Base-by-base conservation (phyloP, 2,329 filamentous ascomycete species). In the Remersonia thermophila region DNA sequence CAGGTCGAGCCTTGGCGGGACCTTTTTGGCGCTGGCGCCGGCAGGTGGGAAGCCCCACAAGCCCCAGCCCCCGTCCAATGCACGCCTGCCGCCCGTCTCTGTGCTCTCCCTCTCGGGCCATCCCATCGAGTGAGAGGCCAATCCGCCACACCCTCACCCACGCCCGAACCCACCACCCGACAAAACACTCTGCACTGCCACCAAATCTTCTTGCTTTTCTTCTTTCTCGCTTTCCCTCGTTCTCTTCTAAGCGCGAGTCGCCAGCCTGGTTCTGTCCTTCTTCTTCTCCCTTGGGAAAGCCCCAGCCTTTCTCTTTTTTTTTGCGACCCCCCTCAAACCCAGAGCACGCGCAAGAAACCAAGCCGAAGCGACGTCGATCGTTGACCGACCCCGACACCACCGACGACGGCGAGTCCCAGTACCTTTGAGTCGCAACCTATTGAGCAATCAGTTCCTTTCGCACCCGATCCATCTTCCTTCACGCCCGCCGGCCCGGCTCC, bases 161-260 rank as follows among this genome's bases (percentile, higher is more conserved):
- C 5, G 9, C 20, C 5, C 5, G 9, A 23, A 23, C 20, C n/a
- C n/a, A n/a, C n/a, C n/a, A 36, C n/a, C 35, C 14, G 33, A 25
- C 17, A 26, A 35, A 33, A 36, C 27, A 17, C 11, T 33, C 14
- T 37, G 38, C 38, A 40, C 38, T 40, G 38, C 38, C 20, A 23
- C 20, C 20, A 5, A 23, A 5, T 23, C 9, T 23, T 5, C 20
- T 9, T 23, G 20, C 20, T 9, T 9, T 23, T 23, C 20, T 5
- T 23, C 9, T 23, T 23, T 23, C 20, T 9, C 12, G 6, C 20
- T 26, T 33, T 28, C 35, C 17, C 32, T 17, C 23, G 18, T n/a
- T 37, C 28, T 15, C 17, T 26, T 20, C 29, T 12, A 17, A 29
- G 10, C 10, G 12, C 18, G 7, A n/a, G 13, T 13, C 30, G 18